Percentiles rank a stretch among this genome's conserved stretches.
Evolutionary conservation across 257 asterid species (phyloP).

Genomic region (Perilla frutescens): DNA sequence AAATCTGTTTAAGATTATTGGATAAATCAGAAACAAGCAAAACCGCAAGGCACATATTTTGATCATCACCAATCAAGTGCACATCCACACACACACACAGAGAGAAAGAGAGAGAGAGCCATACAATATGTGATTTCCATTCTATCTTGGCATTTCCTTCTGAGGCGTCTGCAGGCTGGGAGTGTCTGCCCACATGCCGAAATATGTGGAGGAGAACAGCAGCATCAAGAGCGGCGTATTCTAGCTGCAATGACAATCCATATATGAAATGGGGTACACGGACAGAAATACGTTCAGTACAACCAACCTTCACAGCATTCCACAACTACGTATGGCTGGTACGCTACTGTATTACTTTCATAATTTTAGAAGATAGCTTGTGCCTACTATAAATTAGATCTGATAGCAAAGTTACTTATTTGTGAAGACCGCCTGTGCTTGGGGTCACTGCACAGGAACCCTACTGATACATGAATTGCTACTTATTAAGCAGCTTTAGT

Average conservation of each 20-base stretch:
- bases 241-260: conserved; percentile 60
- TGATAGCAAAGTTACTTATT: neutral
- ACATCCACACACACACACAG: neutral
- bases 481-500: neutral
- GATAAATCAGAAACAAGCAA: conserved; percentile 15
- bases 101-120: conserved; percentile 30
- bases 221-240: conserved; percentile 98
- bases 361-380: neutral
- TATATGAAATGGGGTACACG: conserved; percentile 22
- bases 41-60: neutral
- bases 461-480: neutral
- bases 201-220: conserved; percentile 89
- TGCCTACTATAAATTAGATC: neutral
- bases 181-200: conserved; percentile 64
- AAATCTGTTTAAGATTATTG: conserved; percentile 51
- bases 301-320: neutral
- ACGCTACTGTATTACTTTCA: neutral
- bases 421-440: neutral
- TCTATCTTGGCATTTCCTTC: conserved; percentile 61
- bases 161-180: conserved; percentile 48
- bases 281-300: neutral
- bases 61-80: neutral
- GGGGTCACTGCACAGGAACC: neutral
- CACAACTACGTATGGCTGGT: neutral
- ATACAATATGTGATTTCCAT: conserved; percentile 95